Evolutionary conservation across 106 monocot species (phyloP).

Genomic region (Platanthera zijinensis): DNA sequence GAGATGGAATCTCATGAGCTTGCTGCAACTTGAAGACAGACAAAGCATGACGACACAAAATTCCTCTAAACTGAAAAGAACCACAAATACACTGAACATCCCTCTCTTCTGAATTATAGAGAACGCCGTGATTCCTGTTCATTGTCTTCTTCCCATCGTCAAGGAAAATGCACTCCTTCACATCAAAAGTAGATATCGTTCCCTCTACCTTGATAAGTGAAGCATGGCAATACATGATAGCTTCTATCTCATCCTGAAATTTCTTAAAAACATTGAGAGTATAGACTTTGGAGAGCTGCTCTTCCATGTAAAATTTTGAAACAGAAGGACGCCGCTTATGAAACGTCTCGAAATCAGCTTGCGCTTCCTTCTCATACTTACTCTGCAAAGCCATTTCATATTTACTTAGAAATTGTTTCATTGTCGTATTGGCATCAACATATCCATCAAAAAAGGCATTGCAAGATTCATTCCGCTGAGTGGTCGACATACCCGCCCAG

Average conservation of each 20-base stretch:
- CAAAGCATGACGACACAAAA: constrained; percentile 46
- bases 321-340: constrained; percentile 42
- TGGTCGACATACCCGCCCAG: constrained; percentile 54
- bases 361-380: constrained; percentile 57
- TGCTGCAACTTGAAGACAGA: constrained; percentile 51
- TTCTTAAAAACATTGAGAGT: constrained; percentile 48
- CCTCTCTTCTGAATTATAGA: constrained; percentile 31
- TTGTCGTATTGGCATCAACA: constrained; percentile 33
- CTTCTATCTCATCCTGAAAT: constrained; percentile 64
- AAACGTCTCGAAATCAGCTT: constrained; percentile 57
- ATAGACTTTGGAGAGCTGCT: constrained; percentile 54
- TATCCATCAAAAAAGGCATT: constrained; percentile 49
- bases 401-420: constrained; percentile 44
- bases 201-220: constrained; percentile 30
- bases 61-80: constrained; percentile 53
- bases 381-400: constrained; percentile 53
- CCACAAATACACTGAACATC: constrained; percentile 47
- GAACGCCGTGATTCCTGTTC: constrained; percentile 38
- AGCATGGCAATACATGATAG: constrained; percentile 60
- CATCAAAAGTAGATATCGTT: constrained; percentile 38
- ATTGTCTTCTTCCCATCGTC: constrained; percentile 47
- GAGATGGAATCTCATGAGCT: constrained; percentile 47
- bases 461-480: constrained; percentile 27
- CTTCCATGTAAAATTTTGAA: constrained; percentile 59
- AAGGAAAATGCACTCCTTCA: constrained; percentile 56